phyloP scores from a whole-genome alignment of 306 rosid species.

The Hylodesmum podocarpum region DNA sequence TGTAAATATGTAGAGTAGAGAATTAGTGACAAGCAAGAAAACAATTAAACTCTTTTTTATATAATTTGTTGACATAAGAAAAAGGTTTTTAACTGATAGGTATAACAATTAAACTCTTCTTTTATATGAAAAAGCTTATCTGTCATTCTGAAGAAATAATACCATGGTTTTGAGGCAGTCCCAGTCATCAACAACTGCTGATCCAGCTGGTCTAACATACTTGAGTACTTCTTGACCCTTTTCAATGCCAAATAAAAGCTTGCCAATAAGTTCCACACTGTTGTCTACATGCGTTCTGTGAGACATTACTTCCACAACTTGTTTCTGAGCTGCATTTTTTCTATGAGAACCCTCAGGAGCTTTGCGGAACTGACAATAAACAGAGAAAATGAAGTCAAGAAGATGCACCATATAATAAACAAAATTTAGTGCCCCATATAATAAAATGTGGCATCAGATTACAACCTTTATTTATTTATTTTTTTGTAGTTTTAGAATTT shows the following conservation, averaged over 20 bases:
- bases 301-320: conserved; percentile 84
- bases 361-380: conserved; percentile 63
- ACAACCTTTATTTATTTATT: background rate
- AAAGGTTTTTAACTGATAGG: too few species aligned
- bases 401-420: background rate
- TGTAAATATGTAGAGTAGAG: background rate
- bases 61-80: too few species aligned
- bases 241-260: conserved; percentile 76
- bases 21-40: background rate
- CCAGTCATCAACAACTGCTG: conserved; percentile 88
- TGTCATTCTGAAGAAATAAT: conserved; percentile 12
- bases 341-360: conserved; percentile 81
- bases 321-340: conserved; percentile 75
- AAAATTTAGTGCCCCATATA: background rate
- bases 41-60: too few species aligned
- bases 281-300: conserved; percentile 83
- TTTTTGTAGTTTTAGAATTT: background rate
- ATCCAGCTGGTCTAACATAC: conserved; percentile 58
- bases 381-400: conserved; percentile 13
- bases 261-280: conserved; percentile 69
- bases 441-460: background rate
- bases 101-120: too few species aligned
- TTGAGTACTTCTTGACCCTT: conserved; percentile 71
- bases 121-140: background rate
- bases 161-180: conserved; percentile 78